A percentile compares a stretch with the other conserved stretches of the same genome.
These are phyloP conservation scores for Ballota nigra DNA, from an alignment of 257 asterid species.

Conservation along the genomic window DNA sequence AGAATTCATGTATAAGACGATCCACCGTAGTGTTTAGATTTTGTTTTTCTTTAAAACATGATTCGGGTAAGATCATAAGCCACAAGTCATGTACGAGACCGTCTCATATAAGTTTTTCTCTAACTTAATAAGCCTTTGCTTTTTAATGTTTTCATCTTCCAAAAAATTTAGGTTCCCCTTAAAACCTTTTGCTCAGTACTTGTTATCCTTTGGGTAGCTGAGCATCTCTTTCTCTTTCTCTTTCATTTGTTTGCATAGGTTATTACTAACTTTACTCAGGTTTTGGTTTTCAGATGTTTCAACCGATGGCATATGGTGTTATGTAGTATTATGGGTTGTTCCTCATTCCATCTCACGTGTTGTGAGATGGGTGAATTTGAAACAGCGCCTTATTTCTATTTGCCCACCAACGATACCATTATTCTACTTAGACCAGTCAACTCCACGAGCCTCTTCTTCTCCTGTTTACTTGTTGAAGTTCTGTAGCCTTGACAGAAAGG, in stretches of 20 bases:
- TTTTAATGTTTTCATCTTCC: neutral
- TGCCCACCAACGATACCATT: constrained; percentile 58
- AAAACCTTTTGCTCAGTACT: neutral
- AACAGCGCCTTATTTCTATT: constrained; percentile 60
- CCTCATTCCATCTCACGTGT: constrained; percentile 45
- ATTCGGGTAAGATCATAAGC: no score
- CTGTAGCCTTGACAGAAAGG: constrained; percentile 59
- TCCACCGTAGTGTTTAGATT: no score
- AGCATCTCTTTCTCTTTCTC: neutral
- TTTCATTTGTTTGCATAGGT: constrained; percentile 1
- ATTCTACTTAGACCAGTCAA: constrained; percentile 45
- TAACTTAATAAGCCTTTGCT: neutral
- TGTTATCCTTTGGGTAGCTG: neutral
- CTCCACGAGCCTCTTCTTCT: constrained; percentile 35
- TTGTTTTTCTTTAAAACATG: no score
- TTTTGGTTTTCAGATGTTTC: constrained; percentile 61
- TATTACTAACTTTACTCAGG: neutral
- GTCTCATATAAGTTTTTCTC: no score
- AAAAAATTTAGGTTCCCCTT: neutral
- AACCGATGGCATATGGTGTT: constrained; percentile 93
- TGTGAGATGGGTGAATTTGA: constrained; percentile 67
- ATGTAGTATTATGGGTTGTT: constrained; percentile 59
- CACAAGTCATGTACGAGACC: no score
- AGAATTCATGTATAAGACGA: no score
- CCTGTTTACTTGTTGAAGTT: constrained; percentile 60